phyloP scores from a whole-genome alignment of 768 basidiomycete genomes.

The Suillus fuscotomentosus region DNA sequence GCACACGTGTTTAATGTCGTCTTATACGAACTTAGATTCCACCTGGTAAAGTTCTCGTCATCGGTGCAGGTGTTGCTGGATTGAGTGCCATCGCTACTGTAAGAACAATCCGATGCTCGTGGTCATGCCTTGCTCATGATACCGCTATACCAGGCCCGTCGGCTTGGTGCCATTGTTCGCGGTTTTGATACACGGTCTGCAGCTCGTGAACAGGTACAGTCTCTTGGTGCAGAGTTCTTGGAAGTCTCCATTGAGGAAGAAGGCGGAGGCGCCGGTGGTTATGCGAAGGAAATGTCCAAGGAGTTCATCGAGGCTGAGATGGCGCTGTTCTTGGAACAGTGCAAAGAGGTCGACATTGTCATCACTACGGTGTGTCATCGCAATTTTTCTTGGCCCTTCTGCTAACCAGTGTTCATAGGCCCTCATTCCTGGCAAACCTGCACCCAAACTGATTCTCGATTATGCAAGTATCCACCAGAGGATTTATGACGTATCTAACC shows the following conservation, averaged over 20 bases:
- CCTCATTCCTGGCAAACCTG: conserved; percentile 82
- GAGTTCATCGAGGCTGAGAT: conserved; percentile 88
- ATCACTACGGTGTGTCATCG: conserved; percentile 62
- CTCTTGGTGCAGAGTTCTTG: conserved; percentile 87
- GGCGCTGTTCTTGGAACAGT: conserved; percentile 85
- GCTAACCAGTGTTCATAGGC: conserved; percentile 43
- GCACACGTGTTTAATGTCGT: conserved; percentile 2
- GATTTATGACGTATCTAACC: conserved; percentile 9
- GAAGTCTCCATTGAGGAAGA: conserved; percentile 80
- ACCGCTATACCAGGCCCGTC: conserved; percentile 51
- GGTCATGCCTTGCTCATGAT: background rate
- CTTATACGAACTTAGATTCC: conserved; percentile 55
- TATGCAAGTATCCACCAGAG: conserved; percentile 36
- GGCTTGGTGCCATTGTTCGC: conserved; percentile 85
- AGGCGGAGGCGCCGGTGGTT: conserved; percentile 79
- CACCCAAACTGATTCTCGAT: conserved; percentile 79
- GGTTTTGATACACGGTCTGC: conserved; percentile 86
- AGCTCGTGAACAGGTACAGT: conserved; percentile 87
- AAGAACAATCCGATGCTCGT: conserved; percentile 12
- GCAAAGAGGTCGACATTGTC: conserved; percentile 86
- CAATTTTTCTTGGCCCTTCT: background rate
- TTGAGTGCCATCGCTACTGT: conserved; percentile 87
- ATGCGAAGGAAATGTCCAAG: conserved; percentile 89
- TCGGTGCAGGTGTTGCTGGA: conserved; percentile 88
- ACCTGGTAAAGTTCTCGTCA: conserved; percentile 83